Evolutionary conservation across 139 green algal species (phyloP).

Genomic region (Eudorina sp.): DNA sequence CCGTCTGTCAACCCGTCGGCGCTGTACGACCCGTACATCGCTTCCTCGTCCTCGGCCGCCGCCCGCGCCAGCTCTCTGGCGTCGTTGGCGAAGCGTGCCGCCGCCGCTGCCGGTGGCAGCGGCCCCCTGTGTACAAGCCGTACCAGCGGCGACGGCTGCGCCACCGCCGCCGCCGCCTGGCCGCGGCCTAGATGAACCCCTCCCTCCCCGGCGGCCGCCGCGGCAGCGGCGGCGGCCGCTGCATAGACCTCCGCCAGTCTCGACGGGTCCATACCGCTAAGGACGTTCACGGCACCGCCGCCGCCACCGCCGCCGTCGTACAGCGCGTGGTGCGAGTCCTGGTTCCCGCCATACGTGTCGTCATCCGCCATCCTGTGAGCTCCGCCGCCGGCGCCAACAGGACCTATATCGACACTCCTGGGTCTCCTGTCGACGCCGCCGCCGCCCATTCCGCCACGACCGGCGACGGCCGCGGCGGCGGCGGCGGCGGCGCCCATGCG

Average conservation of each 20-base stretch:
- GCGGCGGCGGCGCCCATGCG: background rate
- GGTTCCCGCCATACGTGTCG: background rate
- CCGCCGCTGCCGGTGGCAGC: background rate
- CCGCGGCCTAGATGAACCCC: background rate
- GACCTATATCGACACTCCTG: too few relatives aligned
- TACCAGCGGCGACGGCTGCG: conserved; percentile 1
- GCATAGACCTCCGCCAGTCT: background rate
- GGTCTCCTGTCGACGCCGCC: background rate
- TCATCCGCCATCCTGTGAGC: background rate
- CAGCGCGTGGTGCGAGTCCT: background rate
- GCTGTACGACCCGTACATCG: background rate
- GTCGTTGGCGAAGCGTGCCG: too few relatives aligned
- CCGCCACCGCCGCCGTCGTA: background rate
- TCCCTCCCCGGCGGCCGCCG: background rate
- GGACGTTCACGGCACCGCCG: background rate
- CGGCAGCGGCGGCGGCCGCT: background rate
- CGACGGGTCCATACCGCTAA: background rate
- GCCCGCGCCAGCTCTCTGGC: conserved; percentile 1
- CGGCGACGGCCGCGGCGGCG: background rate
- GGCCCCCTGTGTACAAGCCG: background rate
- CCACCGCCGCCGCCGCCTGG: background rate
- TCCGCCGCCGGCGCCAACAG: background rate
- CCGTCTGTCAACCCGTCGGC: background rate
- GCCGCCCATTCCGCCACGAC: background rate
- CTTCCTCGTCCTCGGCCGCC: background rate